Base-by-base conservation (phyloP, 78 protist genomes). In the Tieghemostelium lacteum region DNA sequence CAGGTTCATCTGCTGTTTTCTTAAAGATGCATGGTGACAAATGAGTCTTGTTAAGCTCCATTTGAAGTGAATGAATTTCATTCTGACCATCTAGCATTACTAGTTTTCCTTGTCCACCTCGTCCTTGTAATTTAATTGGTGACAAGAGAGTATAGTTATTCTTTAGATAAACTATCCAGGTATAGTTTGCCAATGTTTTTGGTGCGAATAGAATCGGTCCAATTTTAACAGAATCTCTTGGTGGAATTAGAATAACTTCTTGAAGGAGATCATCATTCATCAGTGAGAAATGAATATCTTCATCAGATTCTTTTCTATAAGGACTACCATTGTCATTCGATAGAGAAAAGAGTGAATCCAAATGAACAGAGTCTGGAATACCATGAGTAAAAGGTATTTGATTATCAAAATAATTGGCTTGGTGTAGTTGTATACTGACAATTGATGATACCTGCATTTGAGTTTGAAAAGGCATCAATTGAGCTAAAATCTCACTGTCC, bases 1-100 rank as follows among this genome's bases (percentile, higher is more conserved):
- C 67, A 52, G 57, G 55, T 20, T 80, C 65, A n/a, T n/a, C n/a
- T 45, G 6, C n/a, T 19, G 39, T 37, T 22, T 60, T 40, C 49
- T 83, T 66, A 42, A 83, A 83, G 34, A 83, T 83, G 57, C 91
- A 83, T 16, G 77, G 91, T 5, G 73, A 69, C 4, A 83, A 78
- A 60, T 83, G 91, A 31, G 91, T 69, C 58, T 69, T 83, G 75
- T 83, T 83, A 26, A 83, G 34, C 42, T 83, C 91, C 58, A 83
- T n/a, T 10, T 45, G 24, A 1, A 83, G 14, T 14, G 78, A 55
- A 42, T 45, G 22, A 28, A 54, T 22, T 60, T 78, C 88, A 24
- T 36, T 16, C 40, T 52, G 40, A 10, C 29, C 40, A 26, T 67
- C 91, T 16, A 83, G 42, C 52, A 83, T 60, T 31, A 63, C 80